Conservation (phyloP, 179 eudicot species). For the Actinidia polygama region DNA sequence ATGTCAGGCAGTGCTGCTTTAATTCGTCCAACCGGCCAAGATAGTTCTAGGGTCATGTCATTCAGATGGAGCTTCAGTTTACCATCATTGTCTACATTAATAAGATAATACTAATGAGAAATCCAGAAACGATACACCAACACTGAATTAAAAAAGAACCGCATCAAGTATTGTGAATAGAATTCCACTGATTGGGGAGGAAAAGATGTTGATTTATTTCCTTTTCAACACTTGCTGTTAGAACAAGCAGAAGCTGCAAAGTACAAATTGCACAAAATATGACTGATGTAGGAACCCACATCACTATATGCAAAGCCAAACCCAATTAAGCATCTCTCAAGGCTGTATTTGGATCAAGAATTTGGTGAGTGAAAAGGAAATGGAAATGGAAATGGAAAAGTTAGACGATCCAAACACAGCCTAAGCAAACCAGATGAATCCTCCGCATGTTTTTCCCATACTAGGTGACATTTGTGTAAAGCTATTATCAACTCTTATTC, state of each 20-base stretch:
- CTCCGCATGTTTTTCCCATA: not conserved
- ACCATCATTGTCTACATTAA: conserved; percentile 53
- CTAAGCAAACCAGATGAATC: not conserved
- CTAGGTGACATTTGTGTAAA: not conserved
- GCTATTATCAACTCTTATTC: not conserved
- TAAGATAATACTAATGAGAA: conserved; percentile 16
- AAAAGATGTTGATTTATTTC: not conserved
- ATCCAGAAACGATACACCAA: not conserved
- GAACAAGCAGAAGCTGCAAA: not conserved
- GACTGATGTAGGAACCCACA: too few relatives aligned
- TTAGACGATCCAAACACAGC: too few relatives aligned
- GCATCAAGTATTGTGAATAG: not conserved
- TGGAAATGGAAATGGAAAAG: too few relatives aligned
- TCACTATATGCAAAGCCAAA: not conserved
- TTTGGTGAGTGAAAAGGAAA: too few relatives aligned
- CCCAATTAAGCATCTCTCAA: not conserved
- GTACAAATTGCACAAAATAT: not conserved
- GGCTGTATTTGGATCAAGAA: too few relatives aligned
- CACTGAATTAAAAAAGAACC: conserved; percentile 1
- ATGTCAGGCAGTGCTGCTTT: conserved; percentile 56
- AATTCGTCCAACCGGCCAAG: conserved; percentile 74
- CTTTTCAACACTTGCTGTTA: not conserved
- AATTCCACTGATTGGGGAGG: not conserved
- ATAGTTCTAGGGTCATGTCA: conserved; percentile 76
- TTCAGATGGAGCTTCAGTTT: conserved; percentile 65